Percentiles rank a stretch among this genome's conserved stretches.
These are phyloP conservation scores for Fraxinus pennsylvanica DNA, from an alignment of 257 asterid genomes.

Conservation along the genomic window DNA sequence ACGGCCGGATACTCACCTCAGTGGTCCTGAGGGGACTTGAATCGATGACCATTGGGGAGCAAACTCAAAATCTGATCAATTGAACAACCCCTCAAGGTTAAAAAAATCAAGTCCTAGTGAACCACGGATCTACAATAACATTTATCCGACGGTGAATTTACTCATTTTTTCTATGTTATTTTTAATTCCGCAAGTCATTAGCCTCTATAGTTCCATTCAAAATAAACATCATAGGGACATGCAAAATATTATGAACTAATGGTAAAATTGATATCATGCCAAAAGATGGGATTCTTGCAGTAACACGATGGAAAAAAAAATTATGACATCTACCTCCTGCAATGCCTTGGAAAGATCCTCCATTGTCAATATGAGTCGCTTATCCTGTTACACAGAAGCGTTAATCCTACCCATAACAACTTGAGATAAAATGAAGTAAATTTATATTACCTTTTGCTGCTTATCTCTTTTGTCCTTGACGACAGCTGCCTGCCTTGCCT, in stretches of 20 bases:
- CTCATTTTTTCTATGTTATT: no score
- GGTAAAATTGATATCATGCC: not conserved
- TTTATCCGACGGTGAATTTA: not conserved
- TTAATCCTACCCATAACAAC: slow-evolving; percentile 27
- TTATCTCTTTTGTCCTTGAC: slow-evolving; percentile 91
- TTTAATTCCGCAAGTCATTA: not conserved
- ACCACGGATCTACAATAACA: not conserved
- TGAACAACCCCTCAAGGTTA: no score
- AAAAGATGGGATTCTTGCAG: not conserved
- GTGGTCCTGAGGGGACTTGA: no score
- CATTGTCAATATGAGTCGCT: slow-evolving; percentile 89
- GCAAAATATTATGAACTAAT: not conserved
- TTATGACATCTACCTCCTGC: slow-evolving; percentile 59
- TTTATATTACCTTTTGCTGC: slow-evolving; percentile 75
- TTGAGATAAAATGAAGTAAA: slow-evolving; percentile 20
- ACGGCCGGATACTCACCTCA: no score
- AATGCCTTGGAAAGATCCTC: slow-evolving; percentile 95
- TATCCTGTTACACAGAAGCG: slow-evolving; percentile 58
- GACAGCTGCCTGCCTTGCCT: slow-evolving; percentile 81
- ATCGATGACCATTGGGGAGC: no score
- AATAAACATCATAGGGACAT: not conserved
- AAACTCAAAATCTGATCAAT: no score
- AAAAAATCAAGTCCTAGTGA: not conserved
- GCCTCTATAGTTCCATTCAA: not conserved
- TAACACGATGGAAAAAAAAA: not conserved